phyloP scores from a whole-genome alignment of 306 rosid genomes.

The Ormosia semicastrata region DNA sequence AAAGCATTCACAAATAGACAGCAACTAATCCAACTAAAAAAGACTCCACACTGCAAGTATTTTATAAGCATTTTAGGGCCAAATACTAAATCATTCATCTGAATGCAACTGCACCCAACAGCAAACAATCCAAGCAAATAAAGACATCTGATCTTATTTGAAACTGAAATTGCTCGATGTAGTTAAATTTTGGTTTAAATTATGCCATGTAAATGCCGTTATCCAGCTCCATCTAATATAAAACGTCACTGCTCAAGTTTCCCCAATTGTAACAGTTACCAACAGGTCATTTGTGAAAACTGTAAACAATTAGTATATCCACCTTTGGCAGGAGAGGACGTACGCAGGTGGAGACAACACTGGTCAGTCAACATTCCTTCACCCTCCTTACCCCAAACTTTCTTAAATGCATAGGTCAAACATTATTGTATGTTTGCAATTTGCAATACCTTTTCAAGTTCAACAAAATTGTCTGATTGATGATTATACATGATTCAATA shows the following conservation, averaged over 20 bases:
- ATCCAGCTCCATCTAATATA: constrained; percentile 12
- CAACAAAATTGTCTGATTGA: neutral
- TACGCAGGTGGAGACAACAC: neutral
- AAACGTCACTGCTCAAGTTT: neutral
- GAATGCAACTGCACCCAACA: neutral
- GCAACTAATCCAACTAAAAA: neutral
- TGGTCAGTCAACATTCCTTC: neutral
- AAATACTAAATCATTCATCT: neutral
- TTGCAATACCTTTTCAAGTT: neutral
- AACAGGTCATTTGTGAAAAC: constrained; percentile 2
- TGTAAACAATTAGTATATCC: neutral
- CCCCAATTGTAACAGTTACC: neutral
- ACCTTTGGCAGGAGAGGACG: neutral
- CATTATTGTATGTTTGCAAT: neutral
- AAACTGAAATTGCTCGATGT: neutral
- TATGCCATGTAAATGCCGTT: neutral
- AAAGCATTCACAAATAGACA: constrained; percentile 2
- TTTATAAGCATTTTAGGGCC: neutral
- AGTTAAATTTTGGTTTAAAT: neutral
- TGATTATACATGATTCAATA: neutral
- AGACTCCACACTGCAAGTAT: neutral
- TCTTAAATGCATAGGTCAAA: neutral
- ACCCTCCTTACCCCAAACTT: neutral
- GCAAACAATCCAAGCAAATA: neutral
- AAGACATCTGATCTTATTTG: neutral